Evolutionary conservation across 768 basidiomycete genomes (phyloP).

Genomic region (Chlorophyllum brunneum): DNA sequence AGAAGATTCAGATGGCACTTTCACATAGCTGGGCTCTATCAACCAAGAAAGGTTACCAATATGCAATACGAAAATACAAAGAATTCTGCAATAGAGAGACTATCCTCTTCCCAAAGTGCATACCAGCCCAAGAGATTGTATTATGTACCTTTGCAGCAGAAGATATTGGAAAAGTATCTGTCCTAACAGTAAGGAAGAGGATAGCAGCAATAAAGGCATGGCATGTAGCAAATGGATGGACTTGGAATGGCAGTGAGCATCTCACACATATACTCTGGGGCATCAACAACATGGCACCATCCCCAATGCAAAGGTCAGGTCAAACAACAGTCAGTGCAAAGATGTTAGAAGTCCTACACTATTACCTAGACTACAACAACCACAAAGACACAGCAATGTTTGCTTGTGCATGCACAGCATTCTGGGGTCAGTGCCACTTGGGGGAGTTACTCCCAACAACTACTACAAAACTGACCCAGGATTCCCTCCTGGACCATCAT

Average conservation of each 20-base stretch:
- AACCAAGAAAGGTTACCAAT: slow-evolving; percentile 21
- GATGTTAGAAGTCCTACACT: not conserved
- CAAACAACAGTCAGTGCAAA: not conserved
- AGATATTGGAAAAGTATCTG: slow-evolving; percentile 12
- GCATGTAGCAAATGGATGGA: slow-evolving; percentile 30
- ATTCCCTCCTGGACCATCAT: not conserved
- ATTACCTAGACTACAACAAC: slow-evolving; percentile 19
- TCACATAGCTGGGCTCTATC: not conserved
- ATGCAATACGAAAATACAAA: slow-evolving; percentile 27
- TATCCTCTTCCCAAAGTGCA: slow-evolving; percentile 21
- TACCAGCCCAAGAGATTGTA: slow-evolving; percentile 26
- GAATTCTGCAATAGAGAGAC: slow-evolving; percentile 26
- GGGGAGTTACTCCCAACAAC: slow-evolving; percentile 21
- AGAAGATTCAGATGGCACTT: not conserved
- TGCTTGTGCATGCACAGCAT: slow-evolving; percentile 28
- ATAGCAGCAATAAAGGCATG: slow-evolving; percentile 27
- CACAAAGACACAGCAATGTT: slow-evolving; percentile 28
- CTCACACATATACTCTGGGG: slow-evolving; percentile 19
- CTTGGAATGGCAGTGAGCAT: slow-evolving; percentile 25
- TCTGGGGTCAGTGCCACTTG: slow-evolving; percentile 29
- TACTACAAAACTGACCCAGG: slow-evolving; percentile 15
- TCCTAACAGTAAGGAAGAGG: slow-evolving; percentile 24
- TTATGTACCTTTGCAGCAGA: slow-evolving; percentile 24
- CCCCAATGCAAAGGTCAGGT: not conserved
- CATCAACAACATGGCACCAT: not conserved